A percentile compares a stretch with the other conserved stretches of the same genome.
These are phyloP conservation scores for Rubus parviflorus DNA, from an alignment of 306 rosid genomes.

Conservation along the genomic window DNA sequence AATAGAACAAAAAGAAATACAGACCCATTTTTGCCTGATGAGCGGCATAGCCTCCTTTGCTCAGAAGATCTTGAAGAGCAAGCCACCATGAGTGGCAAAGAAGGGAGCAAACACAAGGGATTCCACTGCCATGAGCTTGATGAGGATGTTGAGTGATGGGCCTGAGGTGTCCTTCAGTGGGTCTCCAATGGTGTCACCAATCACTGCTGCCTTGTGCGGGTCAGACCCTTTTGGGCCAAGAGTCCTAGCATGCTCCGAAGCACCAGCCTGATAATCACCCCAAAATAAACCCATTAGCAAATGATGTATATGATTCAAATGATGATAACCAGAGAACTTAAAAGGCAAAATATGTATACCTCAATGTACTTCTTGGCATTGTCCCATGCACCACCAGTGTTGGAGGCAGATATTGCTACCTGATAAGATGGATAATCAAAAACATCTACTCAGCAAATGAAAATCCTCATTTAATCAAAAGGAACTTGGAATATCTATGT, in stretches of 20 bases:
- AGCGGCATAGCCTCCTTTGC: neutral
- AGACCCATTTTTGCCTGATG: neutral
- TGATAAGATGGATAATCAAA: constrained; percentile 1
- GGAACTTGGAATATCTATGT: neutral
- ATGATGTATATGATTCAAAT: neutral
- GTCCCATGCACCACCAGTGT: constrained; percentile 83
- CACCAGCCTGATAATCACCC: constrained; percentile 52
- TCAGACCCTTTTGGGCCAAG: constrained; percentile 73
- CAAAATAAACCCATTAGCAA: neutral
- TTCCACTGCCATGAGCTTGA: constrained; percentile 81
- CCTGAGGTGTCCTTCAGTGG: constrained; percentile 76
- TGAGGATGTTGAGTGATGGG: constrained; percentile 72
- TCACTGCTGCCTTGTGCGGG: constrained; percentile 74
- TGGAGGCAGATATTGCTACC: constrained; percentile 75
- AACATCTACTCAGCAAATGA: neutral
- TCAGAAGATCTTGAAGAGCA: constrained; percentile 64
- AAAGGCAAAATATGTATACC: constrained; percentile 19
- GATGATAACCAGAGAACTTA: neutral
- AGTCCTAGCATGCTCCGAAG: constrained; percentile 64
- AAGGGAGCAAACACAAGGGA: constrained; percentile 64
- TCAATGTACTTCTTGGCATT: constrained; percentile 83
- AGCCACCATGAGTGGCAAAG: constrained; percentile 73
- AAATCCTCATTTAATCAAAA: neutral
- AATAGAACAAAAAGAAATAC: constrained; percentile 20
- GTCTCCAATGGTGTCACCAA: constrained; percentile 79